Evolutionary conservation across 208 protist species (phyloP).

Genomic region (Leptomonas pyrrhocoris): DNA sequence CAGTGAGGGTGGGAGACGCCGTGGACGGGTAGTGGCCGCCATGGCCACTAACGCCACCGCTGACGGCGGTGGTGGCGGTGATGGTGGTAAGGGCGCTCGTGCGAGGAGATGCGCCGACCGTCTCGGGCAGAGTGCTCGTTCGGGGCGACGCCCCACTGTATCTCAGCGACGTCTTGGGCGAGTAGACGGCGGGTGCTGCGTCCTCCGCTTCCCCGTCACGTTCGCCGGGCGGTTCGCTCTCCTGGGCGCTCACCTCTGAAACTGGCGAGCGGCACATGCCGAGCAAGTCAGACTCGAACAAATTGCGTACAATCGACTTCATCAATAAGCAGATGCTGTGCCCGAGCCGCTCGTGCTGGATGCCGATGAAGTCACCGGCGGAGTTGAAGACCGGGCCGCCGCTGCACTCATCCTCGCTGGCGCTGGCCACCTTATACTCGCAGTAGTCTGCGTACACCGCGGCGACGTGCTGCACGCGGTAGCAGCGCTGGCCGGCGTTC

Average conservation of each 20-base stretch:
- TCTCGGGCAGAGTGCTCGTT: neutral
- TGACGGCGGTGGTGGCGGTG: neutral
- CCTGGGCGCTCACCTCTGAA: slow-evolving; percentile 32
- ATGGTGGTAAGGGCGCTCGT: too few relatives aligned
- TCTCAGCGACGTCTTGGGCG: slow-evolving; percentile 3
- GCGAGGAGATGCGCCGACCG: neutral
- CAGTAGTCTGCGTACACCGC: slow-evolving; percentile 71
- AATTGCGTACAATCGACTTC: slow-evolving; percentile 68
- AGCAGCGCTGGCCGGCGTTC: slow-evolving; percentile 46
- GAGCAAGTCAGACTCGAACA: slow-evolving; percentile 72
- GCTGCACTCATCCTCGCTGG: slow-evolving; percentile 52
- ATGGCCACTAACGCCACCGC: neutral
- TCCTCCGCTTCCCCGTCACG: neutral
- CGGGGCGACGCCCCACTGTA: neutral
- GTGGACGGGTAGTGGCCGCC: too few relatives aligned
- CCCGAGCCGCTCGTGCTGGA: slow-evolving; percentile 71
- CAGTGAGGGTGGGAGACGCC: neutral
- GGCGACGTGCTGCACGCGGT: slow-evolving; percentile 63
- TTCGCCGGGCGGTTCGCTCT: slow-evolving; percentile 14
- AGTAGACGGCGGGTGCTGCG: neutral
- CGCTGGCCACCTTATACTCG: slow-evolving; percentile 58
- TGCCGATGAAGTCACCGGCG: slow-evolving; percentile 82
- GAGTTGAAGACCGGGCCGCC: slow-evolving; percentile 82
- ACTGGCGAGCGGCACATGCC: slow-evolving; percentile 79
- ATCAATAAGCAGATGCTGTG: slow-evolving; percentile 70